Evolutionary conservation across 2,329 filamentous ascomycete species (phyloP).

Genomic region (Botrytis medusae): DNA sequence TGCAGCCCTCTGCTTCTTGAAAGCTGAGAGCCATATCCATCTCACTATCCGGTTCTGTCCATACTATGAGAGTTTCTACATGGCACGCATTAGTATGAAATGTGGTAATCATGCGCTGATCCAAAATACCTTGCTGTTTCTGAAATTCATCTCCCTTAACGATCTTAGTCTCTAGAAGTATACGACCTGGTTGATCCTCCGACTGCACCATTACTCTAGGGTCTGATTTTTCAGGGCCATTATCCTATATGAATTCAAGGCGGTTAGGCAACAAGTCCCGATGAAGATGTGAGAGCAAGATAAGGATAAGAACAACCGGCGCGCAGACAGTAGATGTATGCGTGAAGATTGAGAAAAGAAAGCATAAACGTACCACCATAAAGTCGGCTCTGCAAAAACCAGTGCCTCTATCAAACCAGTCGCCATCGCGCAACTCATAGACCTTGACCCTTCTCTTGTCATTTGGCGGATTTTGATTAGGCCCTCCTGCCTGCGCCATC

Average conservation of each 20-base stretch:
- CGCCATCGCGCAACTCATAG: conserved; percentile 96
- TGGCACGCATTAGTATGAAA: conserved; percentile 33
- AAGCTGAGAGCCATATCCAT: conserved; percentile 98
- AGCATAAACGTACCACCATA: conserved; percentile 33
- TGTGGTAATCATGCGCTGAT: conserved; percentile 30
- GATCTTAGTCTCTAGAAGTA: conserved; percentile 86
- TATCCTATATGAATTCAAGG: conserved; percentile 45
- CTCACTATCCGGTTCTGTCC: conserved; percentile 82
- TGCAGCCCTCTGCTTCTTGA: conserved; percentile 93
- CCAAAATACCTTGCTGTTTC: conserved; percentile 82
- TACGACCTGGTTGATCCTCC: conserved; percentile 82
- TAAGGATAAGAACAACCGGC: background rate
- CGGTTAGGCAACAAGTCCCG: conserved; percentile 35
- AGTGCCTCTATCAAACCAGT: conserved; percentile 98
- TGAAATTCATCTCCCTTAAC: conserved; percentile 94
- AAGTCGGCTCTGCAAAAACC: conserved; percentile 79
- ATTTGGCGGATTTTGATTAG: conserved; percentile 51
- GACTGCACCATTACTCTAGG: conserved; percentile 88
- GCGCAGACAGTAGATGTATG: background rate
- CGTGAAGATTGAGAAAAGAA: conserved; percentile 13
- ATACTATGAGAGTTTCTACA: conserved; percentile 92
- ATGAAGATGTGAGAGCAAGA: conserved; percentile 13
- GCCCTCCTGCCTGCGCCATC: conserved; percentile 67
- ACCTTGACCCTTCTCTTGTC: conserved; percentile 88
- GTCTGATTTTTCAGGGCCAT: conserved; percentile 68